Conservation (phyloP, 2,329 filamentous ascomycete genomes). For the Colletotrichum shisoi region DNA sequence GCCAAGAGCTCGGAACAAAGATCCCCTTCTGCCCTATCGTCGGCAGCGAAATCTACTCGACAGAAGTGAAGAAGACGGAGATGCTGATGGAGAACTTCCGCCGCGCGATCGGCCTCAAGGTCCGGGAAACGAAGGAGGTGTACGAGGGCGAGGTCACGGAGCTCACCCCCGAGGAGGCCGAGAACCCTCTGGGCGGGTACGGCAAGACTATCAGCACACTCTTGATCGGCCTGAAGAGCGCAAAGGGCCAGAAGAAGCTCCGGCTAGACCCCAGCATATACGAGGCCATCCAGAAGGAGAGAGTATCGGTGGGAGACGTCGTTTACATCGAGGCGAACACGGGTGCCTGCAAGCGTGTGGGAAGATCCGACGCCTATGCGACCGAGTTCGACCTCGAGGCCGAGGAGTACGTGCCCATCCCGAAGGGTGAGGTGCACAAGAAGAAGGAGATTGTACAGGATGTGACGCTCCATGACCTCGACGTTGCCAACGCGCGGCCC, state of each 20-base stretch:
- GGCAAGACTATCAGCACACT: constrained; percentile 97
- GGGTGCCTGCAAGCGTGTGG: constrained; percentile 95
- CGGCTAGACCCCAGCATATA: constrained; percentile 97
- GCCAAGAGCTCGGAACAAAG: constrained; percentile 96
- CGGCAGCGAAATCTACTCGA: constrained; percentile 95
- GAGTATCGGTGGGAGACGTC: constrained; percentile 93
- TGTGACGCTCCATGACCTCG: constrained; percentile 94
- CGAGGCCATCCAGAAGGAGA: constrained; percentile 98
- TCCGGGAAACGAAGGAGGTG: constrained; percentile 98
- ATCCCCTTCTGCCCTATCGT: constrained; percentile 99
- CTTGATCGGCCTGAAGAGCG: constrained; percentile 92
- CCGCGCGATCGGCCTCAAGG: constrained; percentile 92
- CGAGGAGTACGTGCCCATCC: constrained; percentile 98
- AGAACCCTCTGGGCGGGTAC: constrained; percentile 96
- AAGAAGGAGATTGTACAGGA: constrained; percentile 99
- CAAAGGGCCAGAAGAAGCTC: constrained; percentile 96
- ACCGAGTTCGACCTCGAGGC: constrained; percentile 99
- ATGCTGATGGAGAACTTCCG: constrained; percentile 99
- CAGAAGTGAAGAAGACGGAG: constrained; percentile 99
- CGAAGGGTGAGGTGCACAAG: constrained; percentile 99
- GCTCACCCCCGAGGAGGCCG: constrained; percentile 94
- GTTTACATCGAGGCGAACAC: constrained; percentile 99
- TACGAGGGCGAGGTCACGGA: constrained; percentile 99
- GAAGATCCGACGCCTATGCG: constrained; percentile 93
- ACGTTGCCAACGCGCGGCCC: constrained; percentile 92